Conservation (phyloP, 1,284 basidiomycete genomes). For the Microbotryum intermedium region DNA sequence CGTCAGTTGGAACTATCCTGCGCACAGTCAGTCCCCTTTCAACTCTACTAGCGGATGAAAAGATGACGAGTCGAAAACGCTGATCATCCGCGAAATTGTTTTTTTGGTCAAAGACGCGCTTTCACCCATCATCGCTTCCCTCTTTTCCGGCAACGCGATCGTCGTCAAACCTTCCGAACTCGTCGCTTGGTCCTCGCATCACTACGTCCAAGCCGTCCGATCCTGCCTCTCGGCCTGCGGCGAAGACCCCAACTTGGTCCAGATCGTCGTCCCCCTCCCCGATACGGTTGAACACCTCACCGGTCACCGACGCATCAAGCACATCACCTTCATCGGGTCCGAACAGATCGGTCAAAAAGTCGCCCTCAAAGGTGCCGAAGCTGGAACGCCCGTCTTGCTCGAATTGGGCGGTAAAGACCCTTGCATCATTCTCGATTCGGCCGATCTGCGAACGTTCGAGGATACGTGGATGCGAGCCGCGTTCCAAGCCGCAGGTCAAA, state of each 20-base stretch:
- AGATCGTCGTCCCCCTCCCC: slow-evolving; percentile 79
- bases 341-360: slow-evolving; percentile 80
- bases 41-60: neutral
- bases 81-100: neutral
- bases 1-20: slow-evolving; percentile 73
- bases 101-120: slow-evolving; percentile 58
- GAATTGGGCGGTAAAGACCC: slow-evolving; percentile 42
- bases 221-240: slow-evolving; percentile 67
- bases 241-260: slow-evolving; percentile 68
- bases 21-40: slow-evolving; percentile 44
- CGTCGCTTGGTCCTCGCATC: slow-evolving; percentile 70
- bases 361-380: slow-evolving; percentile 29
- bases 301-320: slow-evolving; percentile 63
- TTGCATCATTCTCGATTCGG: slow-evolving; percentile 45
- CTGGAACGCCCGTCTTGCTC: slow-evolving; percentile 28
- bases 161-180: slow-evolving; percentile 83
- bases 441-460: slow-evolving; percentile 44
- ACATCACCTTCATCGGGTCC: slow-evolving; percentile 68
- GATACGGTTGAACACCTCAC: slow-evolving; percentile 77
- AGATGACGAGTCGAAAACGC: neutral
- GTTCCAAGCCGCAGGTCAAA: slow-evolving; percentile 88
- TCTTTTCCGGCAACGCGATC: slow-evolving; percentile 84
- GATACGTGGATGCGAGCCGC: slow-evolving; percentile 67
- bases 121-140: slow-evolving; percentile 79
- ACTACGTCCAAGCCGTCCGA: slow-evolving; percentile 69